Conservation (phyloP, 495 filamentous ascomycete species). For the Xylaria venustula region DNA sequence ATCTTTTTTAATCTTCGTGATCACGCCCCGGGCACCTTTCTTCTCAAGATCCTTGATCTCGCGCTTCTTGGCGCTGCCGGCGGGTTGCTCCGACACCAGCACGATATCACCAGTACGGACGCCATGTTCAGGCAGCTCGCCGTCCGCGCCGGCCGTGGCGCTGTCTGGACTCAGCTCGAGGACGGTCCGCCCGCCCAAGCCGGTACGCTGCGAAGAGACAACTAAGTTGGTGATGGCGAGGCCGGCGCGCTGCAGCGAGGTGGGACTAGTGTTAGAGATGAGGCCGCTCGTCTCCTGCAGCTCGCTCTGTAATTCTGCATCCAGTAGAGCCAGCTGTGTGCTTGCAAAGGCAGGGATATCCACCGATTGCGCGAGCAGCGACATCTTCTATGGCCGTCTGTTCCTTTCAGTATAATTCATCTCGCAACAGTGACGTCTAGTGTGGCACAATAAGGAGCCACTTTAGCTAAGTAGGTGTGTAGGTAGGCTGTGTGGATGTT, state of each 20-base stretch:
- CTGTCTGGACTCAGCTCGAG: slow-evolving; percentile 75
- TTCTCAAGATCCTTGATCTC: slow-evolving; percentile 62
- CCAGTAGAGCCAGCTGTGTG: slow-evolving; percentile 75
- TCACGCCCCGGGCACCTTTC: slow-evolving; percentile 76
- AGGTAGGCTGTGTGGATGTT: no score
- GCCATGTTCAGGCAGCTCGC: slow-evolving; percentile 74
- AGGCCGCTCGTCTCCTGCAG: slow-evolving; percentile 70
- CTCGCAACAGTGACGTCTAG: no score
- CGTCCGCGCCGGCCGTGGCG: slow-evolving; percentile 52
- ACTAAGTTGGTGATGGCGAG: slow-evolving; percentile 81
- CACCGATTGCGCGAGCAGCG: slow-evolving; percentile 42
- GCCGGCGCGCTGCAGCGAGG: slow-evolving; percentile 77
- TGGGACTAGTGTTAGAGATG: slow-evolving; percentile 66
- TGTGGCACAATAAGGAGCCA: no score
- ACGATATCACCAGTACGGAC: slow-evolving; percentile 88
- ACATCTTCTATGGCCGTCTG: slow-evolving; percentile 32
- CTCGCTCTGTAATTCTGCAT: slow-evolving; percentile 75
- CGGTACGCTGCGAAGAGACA: slow-evolving; percentile 79
- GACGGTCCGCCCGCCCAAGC: slow-evolving; percentile 82
- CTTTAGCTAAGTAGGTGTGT: no score
- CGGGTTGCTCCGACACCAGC: slow-evolving; percentile 69
- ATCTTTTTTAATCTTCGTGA: slow-evolving; percentile 63
- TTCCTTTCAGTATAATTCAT: background rate
- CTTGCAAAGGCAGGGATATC: slow-evolving; percentile 75
- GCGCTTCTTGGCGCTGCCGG: slow-evolving; percentile 68